Conservation (phyloP, 2,329 filamentous ascomycete species). For the Claviceps paspali region DNA sequence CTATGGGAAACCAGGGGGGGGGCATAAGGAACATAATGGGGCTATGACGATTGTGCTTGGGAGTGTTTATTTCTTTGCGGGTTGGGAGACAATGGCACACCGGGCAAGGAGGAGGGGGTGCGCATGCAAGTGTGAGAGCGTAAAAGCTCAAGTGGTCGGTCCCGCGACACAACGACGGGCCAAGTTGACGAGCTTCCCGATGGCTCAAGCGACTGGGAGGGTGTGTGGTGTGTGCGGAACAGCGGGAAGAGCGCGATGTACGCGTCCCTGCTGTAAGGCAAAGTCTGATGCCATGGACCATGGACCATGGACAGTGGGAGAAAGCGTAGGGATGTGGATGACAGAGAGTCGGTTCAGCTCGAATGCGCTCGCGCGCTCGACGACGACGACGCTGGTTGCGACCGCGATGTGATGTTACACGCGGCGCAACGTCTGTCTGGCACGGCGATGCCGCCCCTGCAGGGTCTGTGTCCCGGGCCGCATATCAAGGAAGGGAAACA, state of each 20-base stretch:
- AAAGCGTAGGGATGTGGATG: background rate
- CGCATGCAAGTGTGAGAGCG: conserved; percentile 1
- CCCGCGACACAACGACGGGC: background rate
- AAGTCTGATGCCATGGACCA: background rate
- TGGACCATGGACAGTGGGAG: background rate
- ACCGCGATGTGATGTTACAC: conserved; percentile 7
- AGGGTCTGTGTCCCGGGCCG: background rate
- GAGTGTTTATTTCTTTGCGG: conserved; percentile 4
- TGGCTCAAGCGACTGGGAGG: background rate
- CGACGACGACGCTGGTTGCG: conserved; percentile 3
- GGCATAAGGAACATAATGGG: conserved; percentile 3
- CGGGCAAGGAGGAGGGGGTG: conserved; percentile 2
- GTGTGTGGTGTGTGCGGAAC: background rate
- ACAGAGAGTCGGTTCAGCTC: background rate
- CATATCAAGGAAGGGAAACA: background rate
- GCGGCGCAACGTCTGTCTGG: conserved; percentile 5
- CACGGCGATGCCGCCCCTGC: background rate
- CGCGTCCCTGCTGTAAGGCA: background rate
- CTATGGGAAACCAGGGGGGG: conserved; percentile 9
- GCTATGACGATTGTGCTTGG: conserved; percentile 7
- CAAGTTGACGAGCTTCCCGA: background rate
- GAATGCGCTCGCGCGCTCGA: conserved; percentile 2
- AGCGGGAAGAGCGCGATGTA: background rate
- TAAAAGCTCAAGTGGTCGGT: background rate
- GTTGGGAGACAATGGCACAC: conserved; percentile 8